Evolutionary conservation across 1,284 basidiomycete species (phyloP).

Genomic region (Polyporus tsugae): DNA sequence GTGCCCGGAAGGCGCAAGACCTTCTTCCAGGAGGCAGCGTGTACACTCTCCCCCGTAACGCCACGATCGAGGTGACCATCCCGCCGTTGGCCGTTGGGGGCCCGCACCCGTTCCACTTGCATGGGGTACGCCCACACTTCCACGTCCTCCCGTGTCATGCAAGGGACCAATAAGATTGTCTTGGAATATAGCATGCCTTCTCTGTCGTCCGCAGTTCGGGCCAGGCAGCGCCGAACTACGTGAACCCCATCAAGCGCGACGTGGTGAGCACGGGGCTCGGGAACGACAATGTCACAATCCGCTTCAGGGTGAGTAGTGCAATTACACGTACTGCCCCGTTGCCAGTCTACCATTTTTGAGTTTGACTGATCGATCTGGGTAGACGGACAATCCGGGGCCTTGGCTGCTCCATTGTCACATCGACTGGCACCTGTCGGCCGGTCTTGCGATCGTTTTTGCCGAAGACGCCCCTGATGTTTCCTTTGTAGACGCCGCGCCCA

Average conservation of each 20-base stretch:
- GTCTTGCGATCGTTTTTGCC: conserved; percentile 44
- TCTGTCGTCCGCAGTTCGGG: conserved; percentile 36
- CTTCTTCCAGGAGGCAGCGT: conserved; percentile 45
- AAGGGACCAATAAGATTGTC: too few relatives aligned
- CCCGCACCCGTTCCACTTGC: conserved; percentile 28
- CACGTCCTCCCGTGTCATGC: conserved; percentile 13
- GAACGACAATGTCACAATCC: conserved; percentile 38
- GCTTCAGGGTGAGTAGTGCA: conserved; percentile 34
- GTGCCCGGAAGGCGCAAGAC: conserved; percentile 39
- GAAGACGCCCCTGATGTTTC: conserved; percentile 35
- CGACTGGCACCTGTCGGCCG: conserved; percentile 42
- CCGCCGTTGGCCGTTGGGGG: conserved; percentile 36
- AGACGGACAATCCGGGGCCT: conserved; percentile 42
- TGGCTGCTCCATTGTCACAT: conserved; percentile 47
- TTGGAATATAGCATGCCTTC: conserved; percentile 32
- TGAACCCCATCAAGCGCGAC: conserved; percentile 45
- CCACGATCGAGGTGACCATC: conserved; percentile 47
- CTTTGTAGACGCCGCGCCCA: not conserved
- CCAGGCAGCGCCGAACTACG: conserved; percentile 43
- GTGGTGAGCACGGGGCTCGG: conserved; percentile 37
- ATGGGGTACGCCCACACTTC: conserved; percentile 1
- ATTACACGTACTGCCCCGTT: too few relatives aligned
- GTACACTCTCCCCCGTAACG: conserved; percentile 40
- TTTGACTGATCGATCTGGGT: not conserved
- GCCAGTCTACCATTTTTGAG: not conserved